A percentile compares a stretch with the other conserved stretches of the same genome.
Evolutionary conservation across 2,329 filamentous ascomycete genomes (phyloP).

Genomic region (Sordariomycetes sp.): DNA sequence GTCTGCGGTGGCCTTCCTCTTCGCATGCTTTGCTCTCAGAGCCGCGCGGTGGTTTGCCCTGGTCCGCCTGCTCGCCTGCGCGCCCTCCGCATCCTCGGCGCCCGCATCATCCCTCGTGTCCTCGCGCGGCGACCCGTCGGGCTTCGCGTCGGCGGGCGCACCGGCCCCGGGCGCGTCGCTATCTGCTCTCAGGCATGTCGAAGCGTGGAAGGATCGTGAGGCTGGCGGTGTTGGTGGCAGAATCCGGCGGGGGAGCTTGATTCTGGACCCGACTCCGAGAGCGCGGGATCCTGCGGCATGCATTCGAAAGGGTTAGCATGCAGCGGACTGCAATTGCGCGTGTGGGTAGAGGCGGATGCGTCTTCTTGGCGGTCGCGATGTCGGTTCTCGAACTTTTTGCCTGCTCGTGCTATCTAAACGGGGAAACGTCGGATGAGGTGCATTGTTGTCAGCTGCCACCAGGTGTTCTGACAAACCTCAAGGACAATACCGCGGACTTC

Average conservation of each 20-base stretch:
- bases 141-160: conserved; percentile 9
- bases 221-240: conserved; percentile 4
- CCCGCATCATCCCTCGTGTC: neutral
- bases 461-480: neutral
- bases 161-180: conserved; percentile 7
- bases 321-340: conserved; percentile 9
- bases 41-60: conserved; percentile 10
- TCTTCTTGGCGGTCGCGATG: neutral
- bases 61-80: conserved; percentile 4
- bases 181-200: conserved; percentile 8
- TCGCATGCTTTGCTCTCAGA: conserved; percentile 19
- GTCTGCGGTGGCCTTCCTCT: conserved; percentile 22
- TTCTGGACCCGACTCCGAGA: conserved; percentile 10
- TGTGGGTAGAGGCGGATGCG: neutral
- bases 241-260: conserved; percentile 5
- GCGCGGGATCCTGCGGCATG: conserved; percentile 14
- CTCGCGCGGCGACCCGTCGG: conserved; percentile 7
- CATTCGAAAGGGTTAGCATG: conserved; percentile 12
- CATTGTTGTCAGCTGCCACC: neutral
- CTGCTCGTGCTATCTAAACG: neutral
- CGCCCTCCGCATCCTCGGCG: neutral
- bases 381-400: neutral
- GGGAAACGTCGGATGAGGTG: neutral
- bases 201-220: conserved; percentile 9
- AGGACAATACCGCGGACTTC: too few species aligned